Evolutionary conservation across 495 filamentous ascomycete genomes (phyloP).

Genomic region (Aspergillus diversus): DNA sequence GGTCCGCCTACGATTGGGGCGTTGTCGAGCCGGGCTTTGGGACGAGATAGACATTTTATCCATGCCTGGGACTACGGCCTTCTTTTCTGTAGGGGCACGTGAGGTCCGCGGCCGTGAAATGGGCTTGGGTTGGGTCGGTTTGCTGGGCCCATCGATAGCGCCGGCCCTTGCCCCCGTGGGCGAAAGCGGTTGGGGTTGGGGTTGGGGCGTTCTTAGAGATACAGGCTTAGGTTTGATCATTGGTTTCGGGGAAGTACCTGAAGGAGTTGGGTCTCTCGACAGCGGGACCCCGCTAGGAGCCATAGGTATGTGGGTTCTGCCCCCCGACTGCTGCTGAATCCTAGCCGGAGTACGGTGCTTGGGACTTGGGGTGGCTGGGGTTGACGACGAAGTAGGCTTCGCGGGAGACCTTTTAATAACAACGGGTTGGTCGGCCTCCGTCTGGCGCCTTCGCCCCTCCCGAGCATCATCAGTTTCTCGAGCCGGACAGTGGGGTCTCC

Average conservation of each 20-base stretch:
- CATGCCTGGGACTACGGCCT: conserved; percentile 29
- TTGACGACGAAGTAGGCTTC: conserved; percentile 19
- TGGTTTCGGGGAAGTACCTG: conserved; percentile 36
- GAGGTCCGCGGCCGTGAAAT: conserved; percentile 26
- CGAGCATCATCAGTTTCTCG: conserved; percentile 16
- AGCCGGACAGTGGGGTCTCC: conserved; percentile 10
- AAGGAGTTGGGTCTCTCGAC: conserved; percentile 25
- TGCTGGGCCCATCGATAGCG: conserved; percentile 21
- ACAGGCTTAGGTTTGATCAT: conserved; percentile 44
- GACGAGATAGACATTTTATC: conserved; percentile 34
- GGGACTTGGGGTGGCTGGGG: conserved; percentile 15
- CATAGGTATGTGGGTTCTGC: conserved; percentile 20
- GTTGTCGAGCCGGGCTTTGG: conserved; percentile 30
- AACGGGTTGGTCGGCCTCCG: background rate
- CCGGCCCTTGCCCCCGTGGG: conserved; percentile 7
- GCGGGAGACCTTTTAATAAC: conserved; percentile 17
- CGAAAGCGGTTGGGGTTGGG: conserved; percentile 29
- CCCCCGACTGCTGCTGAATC: conserved; percentile 10
- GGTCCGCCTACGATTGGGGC: conserved; percentile 30
- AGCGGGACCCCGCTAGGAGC: conserved; percentile 22
- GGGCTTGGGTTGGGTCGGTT: conserved; percentile 29
- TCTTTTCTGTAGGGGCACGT: conserved; percentile 27
- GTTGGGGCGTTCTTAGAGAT: conserved; percentile 36
- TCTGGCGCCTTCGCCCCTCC: conserved; percentile 36
- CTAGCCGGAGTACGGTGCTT: conserved; percentile 11